Percentiles rank a stretch among this genome's conserved stretches.
Conservation (phyloP, 805 yeast genomes). For the Sugiyamaella lignohabitans region DNA sequence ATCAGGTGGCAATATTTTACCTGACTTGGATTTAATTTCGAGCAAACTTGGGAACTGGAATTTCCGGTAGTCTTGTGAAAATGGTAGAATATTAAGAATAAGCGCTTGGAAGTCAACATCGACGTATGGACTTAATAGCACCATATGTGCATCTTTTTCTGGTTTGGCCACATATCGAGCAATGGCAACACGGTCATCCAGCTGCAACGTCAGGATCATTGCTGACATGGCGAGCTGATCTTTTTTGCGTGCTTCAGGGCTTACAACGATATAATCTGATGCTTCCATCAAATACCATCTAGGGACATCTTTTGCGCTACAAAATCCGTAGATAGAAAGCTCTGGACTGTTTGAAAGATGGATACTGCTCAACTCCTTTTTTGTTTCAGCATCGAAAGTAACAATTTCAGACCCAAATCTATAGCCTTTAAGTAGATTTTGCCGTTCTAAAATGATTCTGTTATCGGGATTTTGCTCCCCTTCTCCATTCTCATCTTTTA, state of each 20-base stretch:
- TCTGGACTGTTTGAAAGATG: conserved; percentile 36
- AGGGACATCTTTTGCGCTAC: conserved; percentile 42
- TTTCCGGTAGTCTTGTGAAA: conserved; percentile 57
- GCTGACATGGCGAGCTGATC: conserved; percentile 42
- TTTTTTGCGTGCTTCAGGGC: conserved; percentile 27
- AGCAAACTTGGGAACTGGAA: conserved; percentile 48
- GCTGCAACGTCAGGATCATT: conserved; percentile 48
- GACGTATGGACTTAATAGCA: conserved; percentile 48
- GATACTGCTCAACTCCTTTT: conserved; percentile 30
- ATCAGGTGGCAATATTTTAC: conserved; percentile 26
- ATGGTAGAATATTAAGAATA: conserved; percentile 55
- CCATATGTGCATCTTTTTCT: conserved; percentile 31
- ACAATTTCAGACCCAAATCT: conserved; percentile 57
- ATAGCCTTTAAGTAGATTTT: conserved; percentile 51
- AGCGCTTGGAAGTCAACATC: conserved; percentile 32
- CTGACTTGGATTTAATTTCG: conserved; percentile 32
- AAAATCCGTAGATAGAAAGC: conserved; percentile 63
- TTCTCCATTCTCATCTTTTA: neutral
- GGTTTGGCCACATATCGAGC: conserved; percentile 55
- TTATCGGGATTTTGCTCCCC: conserved; percentile 22
- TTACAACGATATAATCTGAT: conserved; percentile 47
- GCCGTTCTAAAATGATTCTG: conserved; percentile 32
- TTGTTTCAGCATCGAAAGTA: conserved; percentile 43
- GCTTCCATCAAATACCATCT: conserved; percentile 56
- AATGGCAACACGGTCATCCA: conserved; percentile 44